Conservation (phyloP, 192 early-diverging fungal genomes). For the Allomyces macrogynus region DNA sequence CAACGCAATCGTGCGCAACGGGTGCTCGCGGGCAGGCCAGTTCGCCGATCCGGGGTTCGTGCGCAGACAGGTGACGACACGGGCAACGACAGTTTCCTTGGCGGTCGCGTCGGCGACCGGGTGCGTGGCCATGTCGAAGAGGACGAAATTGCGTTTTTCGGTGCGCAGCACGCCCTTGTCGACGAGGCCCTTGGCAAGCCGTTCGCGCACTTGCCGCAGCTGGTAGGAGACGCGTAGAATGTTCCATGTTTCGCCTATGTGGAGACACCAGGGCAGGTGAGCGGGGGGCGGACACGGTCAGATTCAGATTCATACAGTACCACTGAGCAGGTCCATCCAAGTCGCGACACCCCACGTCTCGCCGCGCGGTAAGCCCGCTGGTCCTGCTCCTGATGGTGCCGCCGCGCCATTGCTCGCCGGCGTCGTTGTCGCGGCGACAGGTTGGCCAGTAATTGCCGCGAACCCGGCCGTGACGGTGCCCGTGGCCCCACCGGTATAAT, state of each 20-base stretch:
- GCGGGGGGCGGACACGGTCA: not conserved
- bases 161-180: conserved; percentile 93
- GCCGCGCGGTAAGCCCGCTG: conserved; percentile 14
- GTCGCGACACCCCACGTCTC: conserved; percentile 59
- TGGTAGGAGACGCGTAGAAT: conserved; percentile 91
- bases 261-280: conserved; percentile 1
- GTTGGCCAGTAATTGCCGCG: too few relatives aligned
- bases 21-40: conserved; percentile 26
- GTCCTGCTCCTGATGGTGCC: too few relatives aligned
- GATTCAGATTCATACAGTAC: conserved; percentile 21
- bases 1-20: conserved; percentile 61
- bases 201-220: conserved; percentile 90
- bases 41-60: conserved; percentile 14
- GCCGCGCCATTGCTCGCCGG: too few relatives aligned
- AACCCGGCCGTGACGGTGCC: too few relatives aligned
- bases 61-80: conserved; percentile 39
- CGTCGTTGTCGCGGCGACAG: too few relatives aligned
- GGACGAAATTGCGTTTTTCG: conserved; percentile 83
- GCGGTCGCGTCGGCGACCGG: conserved; percentile 70
- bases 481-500: not conserved
- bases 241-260: conserved; percentile 92
- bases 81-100: conserved; percentile 71
- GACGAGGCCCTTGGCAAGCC: conserved; percentile 90
- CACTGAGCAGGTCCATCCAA: conserved; percentile 97
- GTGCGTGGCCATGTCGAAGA: conserved; percentile 97